Percentiles rank a stretch among this genome's conserved stretches.
These are phyloP conservation scores for Eucalyptus sp. DNA, from an alignment of 345 rosid species.

Conservation along the genomic window DNA sequence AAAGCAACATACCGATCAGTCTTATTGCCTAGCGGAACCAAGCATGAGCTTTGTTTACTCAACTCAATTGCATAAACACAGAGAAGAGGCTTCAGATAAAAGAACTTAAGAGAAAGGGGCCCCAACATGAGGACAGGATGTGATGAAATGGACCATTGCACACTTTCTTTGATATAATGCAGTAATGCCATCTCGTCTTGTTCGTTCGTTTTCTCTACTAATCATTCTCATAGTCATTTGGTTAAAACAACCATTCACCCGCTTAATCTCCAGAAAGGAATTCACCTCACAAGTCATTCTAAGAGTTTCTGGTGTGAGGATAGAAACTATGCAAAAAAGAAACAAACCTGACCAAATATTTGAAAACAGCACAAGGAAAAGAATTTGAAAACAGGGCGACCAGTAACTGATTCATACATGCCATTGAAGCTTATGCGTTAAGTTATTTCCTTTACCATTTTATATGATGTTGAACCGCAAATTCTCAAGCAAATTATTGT, in stretches of 20 bases:
- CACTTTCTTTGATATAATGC: background rate
- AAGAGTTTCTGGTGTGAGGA: background rate
- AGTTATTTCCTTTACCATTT: background rate
- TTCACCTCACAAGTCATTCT: background rate
- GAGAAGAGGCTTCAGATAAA: background rate
- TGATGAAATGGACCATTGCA: too few relatives aligned
- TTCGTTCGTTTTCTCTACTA: background rate
- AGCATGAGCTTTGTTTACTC: slow-evolving; percentile 32
- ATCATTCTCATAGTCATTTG: background rate
- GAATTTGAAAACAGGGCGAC: background rate
- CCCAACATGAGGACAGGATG: too few relatives aligned
- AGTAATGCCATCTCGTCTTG: background rate
- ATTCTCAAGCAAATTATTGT: background rate
- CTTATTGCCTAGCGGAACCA: slow-evolving; percentile 15
- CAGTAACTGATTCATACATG: background rate
- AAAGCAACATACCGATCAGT: slow-evolving; percentile 45
- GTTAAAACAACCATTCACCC: background rate
- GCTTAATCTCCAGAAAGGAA: background rate
- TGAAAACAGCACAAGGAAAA: too few relatives aligned
- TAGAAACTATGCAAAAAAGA: background rate
- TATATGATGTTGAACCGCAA: background rate
- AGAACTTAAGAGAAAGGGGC: background rate
- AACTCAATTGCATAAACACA: slow-evolving; percentile 18
- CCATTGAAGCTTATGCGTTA: background rate
- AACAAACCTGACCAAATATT: background rate